A percentile compares a stretch with the other conserved stretches of the same genome.
Conservation (phyloP, 352 stramenopile species). For the Phytophthora meadii region DNA sequence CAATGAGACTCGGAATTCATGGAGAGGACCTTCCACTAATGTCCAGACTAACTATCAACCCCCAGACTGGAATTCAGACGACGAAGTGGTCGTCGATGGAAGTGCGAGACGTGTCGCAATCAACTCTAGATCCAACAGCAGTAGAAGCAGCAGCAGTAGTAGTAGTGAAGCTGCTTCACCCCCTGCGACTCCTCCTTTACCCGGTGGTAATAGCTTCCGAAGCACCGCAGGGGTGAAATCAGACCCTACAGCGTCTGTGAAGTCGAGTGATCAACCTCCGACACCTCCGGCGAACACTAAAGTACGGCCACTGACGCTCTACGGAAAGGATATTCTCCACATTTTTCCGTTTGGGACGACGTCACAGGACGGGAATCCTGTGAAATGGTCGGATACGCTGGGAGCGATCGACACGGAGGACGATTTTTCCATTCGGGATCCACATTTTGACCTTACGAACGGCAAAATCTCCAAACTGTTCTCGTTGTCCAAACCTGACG, state of each 20-base stretch:
- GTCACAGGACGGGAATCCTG: constrained; percentile 52
- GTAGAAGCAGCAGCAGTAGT: constrained; percentile 13
- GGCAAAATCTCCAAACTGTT: constrained; percentile 56
- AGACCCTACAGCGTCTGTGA: constrained; percentile 15
- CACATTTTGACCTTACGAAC: constrained; percentile 37
- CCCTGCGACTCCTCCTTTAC: constrained; percentile 10
- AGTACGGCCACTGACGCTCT: constrained; percentile 45
- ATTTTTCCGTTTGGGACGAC: constrained; percentile 53
- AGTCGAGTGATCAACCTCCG: constrained; percentile 7
- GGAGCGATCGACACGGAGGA: constrained; percentile 24
- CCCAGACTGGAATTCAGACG: constrained; percentile 32
- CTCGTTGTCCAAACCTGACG: constrained; percentile 60
- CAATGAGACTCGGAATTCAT: constrained; percentile 19
- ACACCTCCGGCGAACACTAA: constrained; percentile 20
- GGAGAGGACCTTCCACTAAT: constrained; percentile 15
- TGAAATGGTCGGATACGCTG: constrained; percentile 35
- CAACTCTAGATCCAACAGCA: constrained; percentile 13
- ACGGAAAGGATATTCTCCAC: constrained; percentile 67
- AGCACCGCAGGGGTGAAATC: constrained; percentile 15
- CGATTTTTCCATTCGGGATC: constrained; percentile 35
- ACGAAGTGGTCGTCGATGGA: constrained; percentile 21
- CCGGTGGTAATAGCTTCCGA: constrained; percentile 34
- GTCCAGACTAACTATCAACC: constrained; percentile 21
- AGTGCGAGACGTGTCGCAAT: constrained; percentile 33
- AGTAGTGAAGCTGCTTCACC: constrained; percentile 2